Conservation (phyloP, 108 stramenopile genomes). For the Ochromonas danica region DNA sequence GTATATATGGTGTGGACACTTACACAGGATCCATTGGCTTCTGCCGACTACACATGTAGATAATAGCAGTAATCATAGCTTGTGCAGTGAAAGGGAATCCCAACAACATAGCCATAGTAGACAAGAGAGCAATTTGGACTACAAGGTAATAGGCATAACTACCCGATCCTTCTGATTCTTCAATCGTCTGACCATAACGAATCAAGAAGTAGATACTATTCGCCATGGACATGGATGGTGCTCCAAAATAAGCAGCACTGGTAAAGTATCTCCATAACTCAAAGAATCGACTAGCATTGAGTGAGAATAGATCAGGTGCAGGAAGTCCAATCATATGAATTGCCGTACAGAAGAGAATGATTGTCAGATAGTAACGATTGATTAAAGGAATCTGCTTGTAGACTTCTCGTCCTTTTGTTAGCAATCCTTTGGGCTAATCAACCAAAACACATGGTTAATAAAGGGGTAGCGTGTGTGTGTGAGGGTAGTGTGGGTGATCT, state of each 20-base stretch:
- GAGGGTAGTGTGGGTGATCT: too few relatives aligned
- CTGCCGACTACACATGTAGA: constrained; percentile 8
- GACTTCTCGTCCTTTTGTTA: too few relatives aligned
- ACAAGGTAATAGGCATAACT: constrained; percentile 6
- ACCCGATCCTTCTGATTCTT: background rate
- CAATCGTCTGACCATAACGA: constrained; percentile 31
- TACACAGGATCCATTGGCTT: constrained; percentile 30
- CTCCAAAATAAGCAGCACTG: background rate
- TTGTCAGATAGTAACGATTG: background rate
- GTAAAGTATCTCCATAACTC: constrained; percentile 29
- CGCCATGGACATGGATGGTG: constrained; percentile 26
- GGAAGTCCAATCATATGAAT: constrained; percentile 28
- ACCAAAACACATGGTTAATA: too few relatives aligned
- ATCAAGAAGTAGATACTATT: constrained; percentile 33
- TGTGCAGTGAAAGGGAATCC: constrained; percentile 19
- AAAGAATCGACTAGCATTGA: background rate
- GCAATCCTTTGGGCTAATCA: too few relatives aligned
- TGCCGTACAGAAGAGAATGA: constrained; percentile 6
- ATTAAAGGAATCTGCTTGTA: too few relatives aligned
- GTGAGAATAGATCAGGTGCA: constrained; percentile 23
- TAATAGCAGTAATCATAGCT: constrained; percentile 29
- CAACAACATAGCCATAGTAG: background rate
- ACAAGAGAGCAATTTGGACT: constrained; percentile 16
- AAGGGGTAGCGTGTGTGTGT: too few relatives aligned
- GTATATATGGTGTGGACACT: too few relatives aligned